Percentiles rank a stretch among this genome's conserved stretches.
Conservation (phyloP, 179 eudicot species). For the Patellifolia procumbens region DNA sequence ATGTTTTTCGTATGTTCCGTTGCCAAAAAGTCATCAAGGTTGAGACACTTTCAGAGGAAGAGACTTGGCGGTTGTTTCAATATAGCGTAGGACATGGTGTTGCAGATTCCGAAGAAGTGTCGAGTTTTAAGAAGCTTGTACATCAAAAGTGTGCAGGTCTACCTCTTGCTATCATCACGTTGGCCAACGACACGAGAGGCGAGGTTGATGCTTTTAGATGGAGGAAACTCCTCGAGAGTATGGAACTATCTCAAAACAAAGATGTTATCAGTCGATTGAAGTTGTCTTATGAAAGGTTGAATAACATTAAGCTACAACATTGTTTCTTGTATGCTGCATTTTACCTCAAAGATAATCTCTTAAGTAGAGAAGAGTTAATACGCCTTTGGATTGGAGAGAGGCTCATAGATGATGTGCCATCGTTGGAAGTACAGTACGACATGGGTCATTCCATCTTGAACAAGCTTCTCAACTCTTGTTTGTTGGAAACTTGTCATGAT, state of each 20-base stretch:
- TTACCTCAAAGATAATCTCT: constrained; percentile 10
- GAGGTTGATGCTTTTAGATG: constrained; percentile 8
- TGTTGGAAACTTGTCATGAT: constrained; percentile 21
- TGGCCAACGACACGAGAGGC: constrained; percentile 11
- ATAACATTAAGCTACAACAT: constrained; percentile 1
- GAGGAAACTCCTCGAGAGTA: constrained; percentile 4
- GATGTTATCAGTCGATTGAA: background rate
- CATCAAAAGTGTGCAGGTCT: constrained; percentile 23
- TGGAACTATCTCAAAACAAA: background rate
- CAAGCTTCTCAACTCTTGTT: constrained; percentile 28
- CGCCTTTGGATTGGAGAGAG: constrained; percentile 17
- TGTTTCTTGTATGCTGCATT: constrained; percentile 24
- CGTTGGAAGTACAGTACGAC: constrained; percentile 21
- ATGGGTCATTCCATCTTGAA: constrained; percentile 24
- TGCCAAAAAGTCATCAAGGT: constrained; percentile 23
- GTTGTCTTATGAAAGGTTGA: constrained; percentile 18
- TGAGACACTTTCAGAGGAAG: constrained; percentile 13
- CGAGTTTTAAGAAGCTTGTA: background rate
- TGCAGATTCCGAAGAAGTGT: background rate
- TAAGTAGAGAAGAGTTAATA: constrained; percentile 17
- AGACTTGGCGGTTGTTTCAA: constrained; percentile 24
- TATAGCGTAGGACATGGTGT: background rate
- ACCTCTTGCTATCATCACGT: constrained; percentile 22
- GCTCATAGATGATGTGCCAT: constrained; percentile 23
- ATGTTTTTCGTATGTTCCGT: constrained; percentile 15